Percentiles rank a stretch among this genome's conserved stretches.
Evolutionary conservation across 768 basidiomycete genomes (phyloP).

Genomic region (Mycena galericulata): DNA sequence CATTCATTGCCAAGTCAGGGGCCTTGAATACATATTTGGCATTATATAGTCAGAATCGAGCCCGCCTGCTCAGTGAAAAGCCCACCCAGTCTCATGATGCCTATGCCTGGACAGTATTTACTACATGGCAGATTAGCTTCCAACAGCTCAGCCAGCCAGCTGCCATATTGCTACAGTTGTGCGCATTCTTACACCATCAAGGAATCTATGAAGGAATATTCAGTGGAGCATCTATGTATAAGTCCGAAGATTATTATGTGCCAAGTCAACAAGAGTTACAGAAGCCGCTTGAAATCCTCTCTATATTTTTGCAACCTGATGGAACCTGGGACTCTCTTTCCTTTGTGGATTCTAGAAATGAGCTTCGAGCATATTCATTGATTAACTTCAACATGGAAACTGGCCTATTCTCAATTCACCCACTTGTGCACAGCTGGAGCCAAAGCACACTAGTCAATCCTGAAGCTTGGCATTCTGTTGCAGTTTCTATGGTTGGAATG

Average conservation of each 20-base stretch:
- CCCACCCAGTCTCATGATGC: conserved; percentile 13
- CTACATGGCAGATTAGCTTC: conserved; percentile 26
- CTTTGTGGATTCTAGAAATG: neutral
- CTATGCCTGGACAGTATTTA: conserved; percentile 21
- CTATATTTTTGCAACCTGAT: neutral
- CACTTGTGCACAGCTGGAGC: conserved; percentile 3
- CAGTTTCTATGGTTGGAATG: neutral
- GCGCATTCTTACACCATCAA: neutral
- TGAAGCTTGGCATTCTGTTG: no score
- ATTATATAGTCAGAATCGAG: neutral
- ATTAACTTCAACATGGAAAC: neutral
- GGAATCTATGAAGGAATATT: conserved; percentile 2
- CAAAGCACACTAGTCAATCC: neutral
- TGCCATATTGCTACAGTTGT: neutral
- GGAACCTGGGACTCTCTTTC: neutral
- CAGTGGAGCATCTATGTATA: neutral
- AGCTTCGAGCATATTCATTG: neutral
- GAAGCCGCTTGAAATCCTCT: neutral
- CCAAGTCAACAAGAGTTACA: neutral
- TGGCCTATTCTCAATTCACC: neutral
- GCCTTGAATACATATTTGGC: neutral
- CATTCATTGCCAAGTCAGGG: conserved; percentile 9
- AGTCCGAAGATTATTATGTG: neutral
- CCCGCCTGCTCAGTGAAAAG: neutral
- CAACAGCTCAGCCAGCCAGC: neutral